Base-by-base conservation (phyloP, 2,329 filamentous ascomycete species). In the Penicillium sp. region DNA sequence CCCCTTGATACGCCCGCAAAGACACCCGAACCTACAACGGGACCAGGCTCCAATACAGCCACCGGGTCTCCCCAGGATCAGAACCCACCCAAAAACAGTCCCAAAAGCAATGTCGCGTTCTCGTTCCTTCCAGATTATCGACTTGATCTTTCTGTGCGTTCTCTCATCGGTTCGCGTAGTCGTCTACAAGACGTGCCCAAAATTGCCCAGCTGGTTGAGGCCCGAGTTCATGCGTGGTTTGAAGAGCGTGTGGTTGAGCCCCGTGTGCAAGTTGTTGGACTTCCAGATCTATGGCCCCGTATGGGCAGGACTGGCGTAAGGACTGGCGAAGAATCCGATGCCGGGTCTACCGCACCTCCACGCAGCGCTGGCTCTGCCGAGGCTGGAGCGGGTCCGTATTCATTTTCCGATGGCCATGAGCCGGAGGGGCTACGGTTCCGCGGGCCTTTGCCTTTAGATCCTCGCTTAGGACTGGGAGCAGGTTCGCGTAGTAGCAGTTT, bases 81-180 rank as follows among this genome's bases (percentile, higher is more conserved):
- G 35, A 63, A 50, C 33, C 61, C 35, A 67, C 62, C 58, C 70
- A 65, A 62, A 74, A 72, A 85, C 25, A 90, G 86, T 3, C 90
- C 90, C 1, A 80, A 80, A 4, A 96, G 95, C 3, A 96, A 92
- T 71, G 89, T 99, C 74, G 91, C 91, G 0, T 98, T 99, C 75
- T 96, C 92, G 55, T 99, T 99, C 63, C 73, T 81, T 4, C 79
- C 79, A 57, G 85, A 88, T 72, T 88, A 88, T 71, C 80, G 85
- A 23, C 81, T 88, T 33, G 85, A 88, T 67, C 79, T 88, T 46
- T 86, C 83, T n/a, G 83, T 88, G 4, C 81, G 84, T 54, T 87
- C 84, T 2, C 79, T 88, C 26, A 84, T 88, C 46, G 85, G 85
- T 54, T 86, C 83, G 6, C 82, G 85, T 48, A 83, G 82, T 50